These are phyloP conservation scores for Ustilago sp. DNA, from an alignment of 1,284 basidiomycete genomes.

Conservation along the genomic window DNA sequence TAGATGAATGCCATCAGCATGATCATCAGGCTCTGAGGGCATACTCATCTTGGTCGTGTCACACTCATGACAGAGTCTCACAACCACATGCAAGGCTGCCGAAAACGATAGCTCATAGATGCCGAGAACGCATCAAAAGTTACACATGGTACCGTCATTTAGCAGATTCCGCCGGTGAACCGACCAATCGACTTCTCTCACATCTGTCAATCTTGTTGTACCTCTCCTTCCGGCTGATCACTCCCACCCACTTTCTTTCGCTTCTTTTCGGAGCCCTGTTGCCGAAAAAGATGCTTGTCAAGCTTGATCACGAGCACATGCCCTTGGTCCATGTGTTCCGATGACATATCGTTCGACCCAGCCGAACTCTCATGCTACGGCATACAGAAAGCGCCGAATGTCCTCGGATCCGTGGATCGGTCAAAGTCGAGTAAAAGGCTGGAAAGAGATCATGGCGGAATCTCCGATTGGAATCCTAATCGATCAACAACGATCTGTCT, in stretches of 20 bases:
- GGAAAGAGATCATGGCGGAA: neutral
- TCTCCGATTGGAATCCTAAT: slow-evolving; percentile 1
- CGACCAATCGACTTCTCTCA: slow-evolving; percentile 1
- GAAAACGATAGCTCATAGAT: slow-evolving; percentile 31
- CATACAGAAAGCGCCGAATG: neutral
- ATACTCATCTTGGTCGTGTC: neutral
- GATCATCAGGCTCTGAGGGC: neutral
- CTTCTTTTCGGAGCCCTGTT: slow-evolving; percentile 1
- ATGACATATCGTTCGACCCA: neutral
- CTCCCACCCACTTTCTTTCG: neutral
- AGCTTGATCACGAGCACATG: slow-evolving; percentile 4
- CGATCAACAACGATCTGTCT: neutral
- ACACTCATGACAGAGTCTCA: neutral
- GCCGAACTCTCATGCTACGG: neutral
- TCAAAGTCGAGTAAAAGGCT: neutral
- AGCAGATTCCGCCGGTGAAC: neutral
- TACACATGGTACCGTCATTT: neutral
- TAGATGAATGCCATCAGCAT: neutral
- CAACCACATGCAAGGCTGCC: slow-evolving; percentile 26
- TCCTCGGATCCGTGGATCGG: neutral
- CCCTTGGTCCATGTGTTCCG: neutral
- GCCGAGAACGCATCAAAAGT: slow-evolving; percentile 14
- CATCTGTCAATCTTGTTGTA: neutral
- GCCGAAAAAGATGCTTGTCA: slow-evolving; percentile 1
- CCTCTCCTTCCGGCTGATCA: neutral